Percentiles rank a stretch among this genome's conserved stretches.
Conservation (phyloP, 768 basidiomycete genomes). For the Naganishia antarctica region DNA sequence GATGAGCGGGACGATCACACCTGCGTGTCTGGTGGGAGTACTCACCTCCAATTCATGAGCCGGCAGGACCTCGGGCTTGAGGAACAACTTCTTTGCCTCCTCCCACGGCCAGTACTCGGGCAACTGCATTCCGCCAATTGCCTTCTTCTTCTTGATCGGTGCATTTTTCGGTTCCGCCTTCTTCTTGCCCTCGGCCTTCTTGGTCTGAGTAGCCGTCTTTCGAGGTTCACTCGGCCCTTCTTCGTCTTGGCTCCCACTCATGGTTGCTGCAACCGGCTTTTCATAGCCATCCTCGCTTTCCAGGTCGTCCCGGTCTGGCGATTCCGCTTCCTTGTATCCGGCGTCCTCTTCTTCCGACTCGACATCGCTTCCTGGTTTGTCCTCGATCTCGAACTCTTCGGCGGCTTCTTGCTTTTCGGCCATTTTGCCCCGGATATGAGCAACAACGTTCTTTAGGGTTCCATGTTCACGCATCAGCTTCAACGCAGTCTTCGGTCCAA, state of each 20-base stretch:
- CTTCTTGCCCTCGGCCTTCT: conserved; percentile 56
- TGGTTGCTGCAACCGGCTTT: conserved; percentile 26
- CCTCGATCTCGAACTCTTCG: conserved; percentile 33
- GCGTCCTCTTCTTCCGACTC: conserved; percentile 35
- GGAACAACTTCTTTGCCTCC: conserved; percentile 83
- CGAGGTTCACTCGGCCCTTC: conserved; percentile 53
- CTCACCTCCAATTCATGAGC: conserved; percentile 77
- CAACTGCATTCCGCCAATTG: conserved; percentile 67
- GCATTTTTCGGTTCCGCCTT: conserved; percentile 42
- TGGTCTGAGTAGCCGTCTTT: neutral
- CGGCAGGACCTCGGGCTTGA: conserved; percentile 81
- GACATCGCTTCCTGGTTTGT: conserved; percentile 36
- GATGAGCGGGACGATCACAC: neutral
- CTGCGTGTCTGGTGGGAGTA: neutral
- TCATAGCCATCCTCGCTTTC: conserved; percentile 33
- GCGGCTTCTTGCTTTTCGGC: conserved; percentile 43
- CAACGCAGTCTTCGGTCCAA: conserved; percentile 91
- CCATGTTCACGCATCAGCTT: conserved; percentile 84
- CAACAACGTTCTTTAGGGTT: conserved; percentile 65
- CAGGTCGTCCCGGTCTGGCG: conserved; percentile 23
- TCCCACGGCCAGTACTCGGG: conserved; percentile 98
- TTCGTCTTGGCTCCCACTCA: conserved; percentile 51
- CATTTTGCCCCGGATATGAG: conserved; percentile 73
- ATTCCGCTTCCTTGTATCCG: conserved; percentile 19
- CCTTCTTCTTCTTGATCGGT: conserved; percentile 52